Conservation (phyloP, 805 yeast genomes). For the Ogataea pilisensis region DNA sequence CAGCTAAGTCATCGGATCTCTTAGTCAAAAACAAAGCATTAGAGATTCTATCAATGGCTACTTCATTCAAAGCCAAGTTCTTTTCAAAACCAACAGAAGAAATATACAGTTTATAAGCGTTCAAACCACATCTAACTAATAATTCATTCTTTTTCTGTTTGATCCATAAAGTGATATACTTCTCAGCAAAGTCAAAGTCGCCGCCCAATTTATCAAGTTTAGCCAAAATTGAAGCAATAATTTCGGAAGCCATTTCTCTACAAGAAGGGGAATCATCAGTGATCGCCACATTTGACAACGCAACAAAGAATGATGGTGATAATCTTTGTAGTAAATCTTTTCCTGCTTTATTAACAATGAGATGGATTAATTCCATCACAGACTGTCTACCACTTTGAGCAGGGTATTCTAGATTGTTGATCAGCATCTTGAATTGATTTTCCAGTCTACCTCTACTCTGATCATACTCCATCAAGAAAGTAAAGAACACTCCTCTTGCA, state of each 20-base stretch:
- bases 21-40: slow-evolving; percentile 23
- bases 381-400: slow-evolving; percentile 85
- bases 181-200: slow-evolving; percentile 34
- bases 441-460: slow-evolving; percentile 84
- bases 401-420: slow-evolving; percentile 77
- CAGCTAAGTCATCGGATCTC: slow-evolving; percentile 34
- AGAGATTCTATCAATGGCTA: slow-evolving; percentile 25
- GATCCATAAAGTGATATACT: slow-evolving; percentile 58
- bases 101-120: slow-evolving; percentile 60
- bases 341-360: slow-evolving; percentile 63
- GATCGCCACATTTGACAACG: slow-evolving; percentile 70
- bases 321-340: slow-evolving; percentile 54
- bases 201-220: slow-evolving; percentile 35
- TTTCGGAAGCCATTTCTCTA: slow-evolving; percentile 73
- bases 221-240: slow-evolving; percentile 52
- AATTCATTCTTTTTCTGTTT: slow-evolving; percentile 46
- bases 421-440: slow-evolving; percentile 75
- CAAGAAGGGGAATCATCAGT: slow-evolving; percentile 77
- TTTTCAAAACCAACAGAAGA: slow-evolving; percentile 41
- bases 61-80: slow-evolving; percentile 20
- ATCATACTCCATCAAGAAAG: slow-evolving; percentile 89
- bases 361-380: slow-evolving; percentile 79
- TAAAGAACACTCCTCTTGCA: slow-evolving; percentile 77
- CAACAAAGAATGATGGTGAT: slow-evolving; percentile 76
- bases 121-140: slow-evolving; percentile 70